Evolutionary conservation across 768 basidiomycete species (phyloP).

Genomic region (Trametes cinnabarina): DNA sequence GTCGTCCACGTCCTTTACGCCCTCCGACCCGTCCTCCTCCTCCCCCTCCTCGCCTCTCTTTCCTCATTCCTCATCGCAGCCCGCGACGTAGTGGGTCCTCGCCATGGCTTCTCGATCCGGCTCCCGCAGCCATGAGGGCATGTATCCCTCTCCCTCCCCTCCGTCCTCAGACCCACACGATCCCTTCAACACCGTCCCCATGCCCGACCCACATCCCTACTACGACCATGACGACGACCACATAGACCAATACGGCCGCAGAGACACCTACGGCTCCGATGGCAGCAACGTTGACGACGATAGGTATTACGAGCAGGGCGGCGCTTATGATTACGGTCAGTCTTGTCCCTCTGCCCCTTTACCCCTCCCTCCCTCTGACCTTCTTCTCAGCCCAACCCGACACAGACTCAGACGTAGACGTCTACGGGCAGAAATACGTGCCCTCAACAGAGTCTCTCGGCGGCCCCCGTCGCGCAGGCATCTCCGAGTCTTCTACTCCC

Average conservation of each 20-base stretch:
- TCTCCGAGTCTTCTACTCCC: slow-evolving; percentile 71
- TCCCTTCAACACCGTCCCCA: slow-evolving; percentile 52
- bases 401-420: slow-evolving; percentile 78
- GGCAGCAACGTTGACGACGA: slow-evolving; percentile 55
- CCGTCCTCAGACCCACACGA: slow-evolving; percentile 62
- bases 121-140: slow-evolving; percentile 58
- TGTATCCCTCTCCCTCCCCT: slow-evolving; percentile 59
- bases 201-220: slow-evolving; percentile 39
- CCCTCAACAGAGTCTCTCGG: slow-evolving; percentile 78
- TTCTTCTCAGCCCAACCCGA: slow-evolving; percentile 63
- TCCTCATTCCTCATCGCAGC: slow-evolving; percentile 6
- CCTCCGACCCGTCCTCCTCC: slow-evolving; percentile 1
- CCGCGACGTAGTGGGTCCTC: slow-evolving; percentile 16
- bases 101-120: slow-evolving; percentile 56
- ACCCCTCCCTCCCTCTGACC: neutral
- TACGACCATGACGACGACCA: slow-evolving; percentile 79
- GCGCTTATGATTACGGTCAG: slow-evolving; percentile 66
- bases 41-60: slow-evolving; percentile 1
- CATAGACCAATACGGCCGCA: slow-evolving; percentile 54
- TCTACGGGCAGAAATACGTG: slow-evolving; percentile 66
- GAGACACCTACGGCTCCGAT: slow-evolving; percentile 67
- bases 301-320: slow-evolving; percentile 63
- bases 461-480: slow-evolving; percentile 51
- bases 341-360: neutral
- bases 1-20: slow-evolving; percentile 4